Base-by-base conservation (phyloP, 2,329 filamentous ascomycete genomes). In the Sclerotinia subarctica region DNA sequence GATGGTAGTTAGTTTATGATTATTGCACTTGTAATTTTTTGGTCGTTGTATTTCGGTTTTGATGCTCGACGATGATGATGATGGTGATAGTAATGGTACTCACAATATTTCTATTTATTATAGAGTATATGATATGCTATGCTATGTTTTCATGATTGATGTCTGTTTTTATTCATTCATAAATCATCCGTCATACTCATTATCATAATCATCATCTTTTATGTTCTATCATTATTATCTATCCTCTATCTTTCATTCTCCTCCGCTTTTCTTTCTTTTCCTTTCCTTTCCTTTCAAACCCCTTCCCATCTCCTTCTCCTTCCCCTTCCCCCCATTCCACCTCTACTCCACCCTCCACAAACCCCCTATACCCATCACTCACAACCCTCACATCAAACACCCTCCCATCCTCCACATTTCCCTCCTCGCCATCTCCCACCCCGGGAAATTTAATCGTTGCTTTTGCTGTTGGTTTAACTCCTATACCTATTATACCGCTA, bases 311-410 rank as follows among this genome's bases (percentile, higher is more conserved):
- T 5, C 32, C 32, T 67, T 63, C 47, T 47, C 44, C 42, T 59
- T 52, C 24, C 44, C 59, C 17, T 56, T 52, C 2, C 42, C 44
- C 29, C 53, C 62, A 52, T 71, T 70, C 24, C 72, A 78, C 72
- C 38, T 77, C 70, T 6, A 78, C 68, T 3, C 73, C 73, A 68
- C 73, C 75, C 59, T 75, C 75, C 76, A 85, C 82, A 83, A 98
- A 87, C 0, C 91, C 92, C 46, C 93, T 82, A 79, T 98, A 98
- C 21, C 88, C 88, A 82, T 98, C 95, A 78, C 94, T 98, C 24
- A 95, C 82, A 2, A 97, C 88, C 70, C 85, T 77, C 3, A 97
- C 85, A 76, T 93, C 90, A 13, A 96, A 79, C 77, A 85, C 90
- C 74, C 88, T 86, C 71, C 82, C 80, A 35, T 77, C 76, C 47